Percentiles rank a stretch among this genome's conserved stretches.
These are phyloP conservation scores for Suillus placidus DNA, from an alignment of 768 basidiomycete species.

Conservation along the genomic window DNA sequence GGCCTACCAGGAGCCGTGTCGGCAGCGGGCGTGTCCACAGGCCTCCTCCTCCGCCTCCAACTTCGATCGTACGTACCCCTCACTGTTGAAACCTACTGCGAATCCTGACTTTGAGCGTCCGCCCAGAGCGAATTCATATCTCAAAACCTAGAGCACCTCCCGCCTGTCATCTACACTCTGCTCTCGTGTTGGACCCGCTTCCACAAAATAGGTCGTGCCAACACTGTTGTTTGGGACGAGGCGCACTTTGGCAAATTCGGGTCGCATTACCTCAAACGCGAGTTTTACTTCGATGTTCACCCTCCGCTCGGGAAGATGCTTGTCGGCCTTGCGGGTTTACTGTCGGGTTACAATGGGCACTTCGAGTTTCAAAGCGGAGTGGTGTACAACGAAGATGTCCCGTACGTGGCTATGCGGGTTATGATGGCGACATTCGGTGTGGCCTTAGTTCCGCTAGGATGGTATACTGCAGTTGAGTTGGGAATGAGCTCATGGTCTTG, in stretches of 20 bases:
- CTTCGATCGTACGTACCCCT: conserved; percentile 53
- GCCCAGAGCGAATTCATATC: conserved; percentile 70
- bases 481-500: conserved; percentile 89
- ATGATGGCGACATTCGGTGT: conserved; percentile 95
- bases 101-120: conserved; percentile 11
- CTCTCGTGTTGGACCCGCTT: conserved; percentile 95
- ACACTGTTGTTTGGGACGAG: conserved; percentile 96
- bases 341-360: conserved; percentile 88
- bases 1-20: conserved; percentile 41
- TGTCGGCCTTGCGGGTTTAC: conserved; percentile 88
- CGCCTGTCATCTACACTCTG: conserved; percentile 86
- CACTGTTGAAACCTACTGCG: conserved; percentile 7
- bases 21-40: conserved; percentile 66
- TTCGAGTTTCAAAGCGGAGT: conserved; percentile 96
- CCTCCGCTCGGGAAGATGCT: conserved; percentile 99
- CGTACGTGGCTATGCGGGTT: conserved; percentile 93
- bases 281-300: conserved; percentile 99
- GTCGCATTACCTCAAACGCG: conserved; percentile 95
- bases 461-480: conserved; percentile 95
- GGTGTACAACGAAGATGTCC: conserved; percentile 80
- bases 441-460: conserved; percentile 91
- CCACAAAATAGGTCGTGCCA: conserved; percentile 86
- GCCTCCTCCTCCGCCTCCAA: conserved; percentile 63
- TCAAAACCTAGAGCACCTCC: conserved; percentile 79
- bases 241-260: conserved; percentile 99